These are phyloP conservation scores for Lentinula boryana DNA, from an alignment of 768 basidiomycete species.

Conservation along the genomic window DNA sequence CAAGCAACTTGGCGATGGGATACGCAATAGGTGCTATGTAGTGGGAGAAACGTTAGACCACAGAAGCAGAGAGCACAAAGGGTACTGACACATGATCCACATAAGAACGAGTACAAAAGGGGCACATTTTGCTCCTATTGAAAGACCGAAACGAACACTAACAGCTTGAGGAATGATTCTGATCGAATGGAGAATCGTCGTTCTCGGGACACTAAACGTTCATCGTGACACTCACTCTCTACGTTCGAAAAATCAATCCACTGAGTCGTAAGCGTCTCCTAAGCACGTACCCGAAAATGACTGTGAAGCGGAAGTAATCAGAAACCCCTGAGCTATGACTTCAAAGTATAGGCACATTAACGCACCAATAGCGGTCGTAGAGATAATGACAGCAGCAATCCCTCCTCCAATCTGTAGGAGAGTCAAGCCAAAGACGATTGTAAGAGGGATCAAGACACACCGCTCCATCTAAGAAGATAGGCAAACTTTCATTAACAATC, in stretches of 20 bases:
- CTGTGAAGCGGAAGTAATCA: constrained; percentile 26
- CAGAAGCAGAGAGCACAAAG: constrained; percentile 25
- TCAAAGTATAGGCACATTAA: background rate
- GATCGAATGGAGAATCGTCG: background rate
- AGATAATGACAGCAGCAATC: constrained; percentile 70
- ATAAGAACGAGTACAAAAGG: constrained; percentile 71
- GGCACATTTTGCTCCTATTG: constrained; percentile 73
- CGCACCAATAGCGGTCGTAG: constrained; percentile 67
- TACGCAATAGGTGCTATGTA: constrained; percentile 68
- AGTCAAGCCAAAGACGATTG: background rate
- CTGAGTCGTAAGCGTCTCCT: background rate
- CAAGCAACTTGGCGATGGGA: constrained; percentile 78
- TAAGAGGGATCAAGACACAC: constrained; percentile 26
- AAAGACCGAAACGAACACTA: constrained; percentile 73
- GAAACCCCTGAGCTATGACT: background rate
- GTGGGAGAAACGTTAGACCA: constrained; percentile 21
- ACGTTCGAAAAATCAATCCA: constrained; percentile 43
- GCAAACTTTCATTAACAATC: constrained; percentile 81
- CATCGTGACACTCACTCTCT: constrained; percentile 58
- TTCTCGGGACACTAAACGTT: background rate
- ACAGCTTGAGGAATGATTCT: constrained; percentile 67
- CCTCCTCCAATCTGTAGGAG: constrained; percentile 51
- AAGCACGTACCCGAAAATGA: constrained; percentile 73
- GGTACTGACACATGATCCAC: constrained; percentile 35
- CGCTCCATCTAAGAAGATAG: constrained; percentile 77